Conservation (phyloP, 225 moss, liverwort and hornwort species). For the Physcomitrium patens region DNA sequence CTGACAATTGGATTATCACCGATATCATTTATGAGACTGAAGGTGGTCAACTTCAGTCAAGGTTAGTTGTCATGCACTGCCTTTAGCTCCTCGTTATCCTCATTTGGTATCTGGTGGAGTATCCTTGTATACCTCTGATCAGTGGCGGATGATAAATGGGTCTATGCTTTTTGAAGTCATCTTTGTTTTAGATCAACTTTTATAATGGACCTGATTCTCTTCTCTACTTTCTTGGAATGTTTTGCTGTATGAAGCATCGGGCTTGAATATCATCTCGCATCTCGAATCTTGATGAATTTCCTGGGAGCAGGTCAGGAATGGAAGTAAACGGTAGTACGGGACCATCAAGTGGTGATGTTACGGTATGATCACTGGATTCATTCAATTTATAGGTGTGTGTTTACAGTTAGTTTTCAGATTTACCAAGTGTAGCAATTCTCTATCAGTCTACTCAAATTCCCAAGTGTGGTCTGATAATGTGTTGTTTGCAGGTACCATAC, state of each 20-base stretch:
- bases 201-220: constrained; percentile 16
- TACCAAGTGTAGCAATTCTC: constrained; percentile 2
- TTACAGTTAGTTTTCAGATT: constrained; percentile 18
- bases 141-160: constrained; percentile 4
- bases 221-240: constrained; percentile 16
- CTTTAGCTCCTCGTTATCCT: constrained; percentile 10
- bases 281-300: constrained; percentile 20
- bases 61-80: constrained; percentile 49
- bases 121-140: constrained; percentile 16
- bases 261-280: not conserved
- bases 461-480: constrained; percentile 28
- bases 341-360: constrained; percentile 77
- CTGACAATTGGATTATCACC: constrained; percentile 90
- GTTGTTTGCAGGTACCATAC: constrained; percentile 77
- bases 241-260: constrained; percentile 16
- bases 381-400: constrained; percentile 12
- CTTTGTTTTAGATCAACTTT: not conserved
- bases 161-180: not conserved
- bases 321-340: constrained; percentile 50
- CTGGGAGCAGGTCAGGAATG: constrained; percentile 73
- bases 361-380: constrained; percentile 48
- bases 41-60: constrained; percentile 79
- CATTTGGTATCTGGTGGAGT: constrained; percentile 18
- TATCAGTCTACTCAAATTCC: constrained; percentile 3
- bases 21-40: constrained; percentile 89